phyloP scores from a whole-genome alignment of 1,284 basidiomycete species.

The Paramarasmius palmivorus region DNA sequence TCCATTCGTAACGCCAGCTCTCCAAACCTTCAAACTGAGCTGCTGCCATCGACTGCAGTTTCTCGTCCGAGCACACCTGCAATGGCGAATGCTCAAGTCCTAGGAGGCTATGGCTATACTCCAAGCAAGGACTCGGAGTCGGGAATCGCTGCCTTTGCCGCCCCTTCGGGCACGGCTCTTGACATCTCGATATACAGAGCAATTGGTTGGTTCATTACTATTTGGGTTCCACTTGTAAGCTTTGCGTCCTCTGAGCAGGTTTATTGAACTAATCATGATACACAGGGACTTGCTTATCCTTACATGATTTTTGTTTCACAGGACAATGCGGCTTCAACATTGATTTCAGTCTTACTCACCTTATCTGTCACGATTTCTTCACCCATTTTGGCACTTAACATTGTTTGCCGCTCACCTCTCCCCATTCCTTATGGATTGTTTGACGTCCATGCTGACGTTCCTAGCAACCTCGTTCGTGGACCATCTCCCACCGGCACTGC shows the following conservation, averaged over 20 bases:
- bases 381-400: slow-evolving; percentile 60
- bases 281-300: slow-evolving; percentile 56
- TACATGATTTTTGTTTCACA: slow-evolving; percentile 53
- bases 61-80: slow-evolving; percentile 48
- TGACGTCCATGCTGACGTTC: slow-evolving; percentile 45
- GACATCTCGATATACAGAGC: slow-evolving; percentile 55
- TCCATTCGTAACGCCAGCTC: slow-evolving; percentile 31
- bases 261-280: slow-evolving; percentile 12
- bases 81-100: slow-evolving; percentile 56
- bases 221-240: slow-evolving; percentile 69
- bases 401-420: slow-evolving; percentile 57
- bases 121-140: slow-evolving; percentile 52
- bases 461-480: slow-evolving; percentile 40
- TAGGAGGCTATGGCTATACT: slow-evolving; percentile 63
- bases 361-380: slow-evolving; percentile 66
- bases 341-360: slow-evolving; percentile 49
- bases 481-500: slow-evolving; percentile 39
- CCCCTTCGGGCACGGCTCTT: slow-evolving; percentile 42
- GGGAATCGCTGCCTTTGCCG: slow-evolving; percentile 44
- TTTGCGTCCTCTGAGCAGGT: background rate
- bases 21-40: slow-evolving; percentile 41
- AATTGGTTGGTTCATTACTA: slow-evolving; percentile 59
- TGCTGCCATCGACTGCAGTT: slow-evolving; percentile 35
- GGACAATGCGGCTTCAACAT: slow-evolving; percentile 34
- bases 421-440: slow-evolving; percentile 67